Percentiles rank a stretch among this genome's conserved stretches.
Evolutionary conservation across 1,139 yeast genomes (phyloP).

Genomic region (Yamadazyma siamensis): DNA sequence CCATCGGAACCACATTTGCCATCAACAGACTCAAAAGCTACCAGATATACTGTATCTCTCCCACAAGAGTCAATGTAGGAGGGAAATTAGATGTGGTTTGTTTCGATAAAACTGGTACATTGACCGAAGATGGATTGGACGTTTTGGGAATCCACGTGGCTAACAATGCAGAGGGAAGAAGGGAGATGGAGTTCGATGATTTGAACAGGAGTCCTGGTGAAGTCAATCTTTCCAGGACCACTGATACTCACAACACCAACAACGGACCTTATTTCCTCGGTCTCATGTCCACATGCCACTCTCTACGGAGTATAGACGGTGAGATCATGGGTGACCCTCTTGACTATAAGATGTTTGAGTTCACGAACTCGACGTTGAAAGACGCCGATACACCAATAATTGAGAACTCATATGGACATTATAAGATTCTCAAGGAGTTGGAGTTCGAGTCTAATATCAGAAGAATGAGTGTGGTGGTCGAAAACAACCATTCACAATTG

Average conservation of each 20-base stretch:
- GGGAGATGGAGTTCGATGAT: constrained; percentile 50
- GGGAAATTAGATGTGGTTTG: constrained; percentile 89
- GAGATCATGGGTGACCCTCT: constrained; percentile 91
- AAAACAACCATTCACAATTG: constrained; percentile 28
- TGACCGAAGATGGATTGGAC: constrained; percentile 95
- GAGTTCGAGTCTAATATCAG: constrained; percentile 84
- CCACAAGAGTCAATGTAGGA: constrained; percentile 89
- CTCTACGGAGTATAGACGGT: constrained; percentile 72
- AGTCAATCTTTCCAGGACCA: too few species aligned
- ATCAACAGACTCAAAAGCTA: constrained; percentile 62
- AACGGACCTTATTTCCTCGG: constrained; percentile 37
- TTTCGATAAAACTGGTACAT: constrained; percentile 95
- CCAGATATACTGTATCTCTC: constrained; percentile 84
- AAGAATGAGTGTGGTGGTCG: constrained; percentile 83
- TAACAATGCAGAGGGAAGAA: constrained; percentile 48
- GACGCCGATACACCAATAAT: constrained; percentile 36
- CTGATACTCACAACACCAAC: constrained; percentile 21
- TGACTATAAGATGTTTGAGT: constrained; percentile 89
- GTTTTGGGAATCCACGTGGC: constrained; percentile 81
- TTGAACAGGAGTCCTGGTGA: constrained; percentile 20
- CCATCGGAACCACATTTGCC: constrained; percentile 95
- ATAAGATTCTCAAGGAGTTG: constrained; percentile 65
- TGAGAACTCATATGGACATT: constrained; percentile 32
- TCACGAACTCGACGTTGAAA: constrained; percentile 62
- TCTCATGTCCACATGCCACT: constrained; percentile 83